Conservation (phyloP, 352 stramenopile genomes). For the Pilasporangium apinafurcum region DNA sequence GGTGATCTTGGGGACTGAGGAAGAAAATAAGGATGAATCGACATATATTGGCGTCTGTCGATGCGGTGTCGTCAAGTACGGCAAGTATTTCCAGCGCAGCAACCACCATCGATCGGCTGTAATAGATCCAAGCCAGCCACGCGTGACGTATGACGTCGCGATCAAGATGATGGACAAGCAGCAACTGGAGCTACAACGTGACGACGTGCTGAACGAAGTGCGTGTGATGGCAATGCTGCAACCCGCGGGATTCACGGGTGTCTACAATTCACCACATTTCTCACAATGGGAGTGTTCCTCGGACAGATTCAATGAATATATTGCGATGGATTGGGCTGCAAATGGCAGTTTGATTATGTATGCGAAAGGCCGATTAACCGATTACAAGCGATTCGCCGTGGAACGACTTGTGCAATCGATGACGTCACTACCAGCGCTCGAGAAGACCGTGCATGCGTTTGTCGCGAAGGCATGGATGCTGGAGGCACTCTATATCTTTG, state of each 20-base stretch:
- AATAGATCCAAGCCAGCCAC: no score
- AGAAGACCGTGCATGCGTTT: conserved; percentile 49
- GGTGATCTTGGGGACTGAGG: conserved; percentile 23
- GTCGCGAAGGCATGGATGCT: conserved; percentile 66
- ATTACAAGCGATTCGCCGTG: conserved; percentile 67
- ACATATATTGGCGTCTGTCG: conserved; percentile 58
- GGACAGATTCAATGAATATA: conserved; percentile 71
- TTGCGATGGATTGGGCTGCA: conserved; percentile 64
- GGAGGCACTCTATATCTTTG: conserved; percentile 58
- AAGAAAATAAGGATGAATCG: conserved; percentile 37
- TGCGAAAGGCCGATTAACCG: conserved; percentile 47
- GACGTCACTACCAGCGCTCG: conserved; percentile 34
- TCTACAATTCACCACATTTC: conserved; percentile 55
- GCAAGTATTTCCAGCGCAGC: conserved; percentile 64
- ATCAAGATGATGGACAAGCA: conserved; percentile 72
- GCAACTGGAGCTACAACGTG: conserved; percentile 59
- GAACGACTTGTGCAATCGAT: conserved; percentile 44
- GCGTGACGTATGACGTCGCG: conserved; percentile 42
- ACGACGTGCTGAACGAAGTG: conserved; percentile 76
- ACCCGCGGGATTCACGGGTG: conserved; percentile 42
- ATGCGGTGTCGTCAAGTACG: conserved; percentile 66
- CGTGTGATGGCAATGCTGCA: conserved; percentile 76
- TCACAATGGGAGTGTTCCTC: conserved; percentile 70
- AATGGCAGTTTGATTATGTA: conserved; percentile 70
- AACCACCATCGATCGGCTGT: conserved; percentile 9